These are phyloP conservation scores for Alternaria brassicicola DNA, from an alignment of 2,329 filamentous ascomycete genomes.

Conservation along the genomic window DNA sequence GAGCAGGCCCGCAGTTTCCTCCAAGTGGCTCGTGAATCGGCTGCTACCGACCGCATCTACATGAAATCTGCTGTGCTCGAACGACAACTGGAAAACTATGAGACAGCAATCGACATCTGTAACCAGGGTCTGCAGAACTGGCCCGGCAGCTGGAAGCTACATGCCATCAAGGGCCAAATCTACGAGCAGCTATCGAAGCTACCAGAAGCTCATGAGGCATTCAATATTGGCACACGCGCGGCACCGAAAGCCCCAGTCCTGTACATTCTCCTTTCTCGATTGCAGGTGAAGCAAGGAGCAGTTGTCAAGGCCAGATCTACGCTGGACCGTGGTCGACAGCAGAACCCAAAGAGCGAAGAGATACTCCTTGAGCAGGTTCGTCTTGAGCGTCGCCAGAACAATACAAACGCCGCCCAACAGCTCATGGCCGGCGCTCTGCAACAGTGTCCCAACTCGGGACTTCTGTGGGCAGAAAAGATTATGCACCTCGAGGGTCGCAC, in stretches of 20 bases:
- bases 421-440: conserved; percentile 94
- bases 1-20: conserved; percentile 84
- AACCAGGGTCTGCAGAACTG: conserved; percentile 87
- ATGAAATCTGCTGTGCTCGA: conserved; percentile 96
- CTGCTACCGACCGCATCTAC: conserved; percentile 94
- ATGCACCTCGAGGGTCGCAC: conserved; percentile 92
- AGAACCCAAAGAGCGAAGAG: conserved; percentile 81
- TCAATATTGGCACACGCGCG: conserved; percentile 83
- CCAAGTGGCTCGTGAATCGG: conserved; percentile 80
- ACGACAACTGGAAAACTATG: conserved; percentile 77
- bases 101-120: conserved; percentile 83
- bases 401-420: conserved; percentile 81
- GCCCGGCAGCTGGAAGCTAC: conserved; percentile 84
- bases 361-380: conserved; percentile 95
- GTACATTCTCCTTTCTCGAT: conserved; percentile 85
- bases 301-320: conserved; percentile 92
- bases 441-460: conserved; percentile 83
- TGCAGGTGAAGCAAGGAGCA: conserved; percentile 84
- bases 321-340: conserved; percentile 86
- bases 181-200: conserved; percentile 83
- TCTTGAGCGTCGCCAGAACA: conserved; percentile 85
- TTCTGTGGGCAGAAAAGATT: conserved; percentile 93
- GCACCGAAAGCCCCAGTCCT: conserved; percentile 83
- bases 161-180: conserved; percentile 99
- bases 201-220: conserved; percentile 87